These are phyloP conservation scores for Marasmius sp. DNA, from an alignment of 1,284 basidiomycete genomes.

Conservation along the genomic window DNA sequence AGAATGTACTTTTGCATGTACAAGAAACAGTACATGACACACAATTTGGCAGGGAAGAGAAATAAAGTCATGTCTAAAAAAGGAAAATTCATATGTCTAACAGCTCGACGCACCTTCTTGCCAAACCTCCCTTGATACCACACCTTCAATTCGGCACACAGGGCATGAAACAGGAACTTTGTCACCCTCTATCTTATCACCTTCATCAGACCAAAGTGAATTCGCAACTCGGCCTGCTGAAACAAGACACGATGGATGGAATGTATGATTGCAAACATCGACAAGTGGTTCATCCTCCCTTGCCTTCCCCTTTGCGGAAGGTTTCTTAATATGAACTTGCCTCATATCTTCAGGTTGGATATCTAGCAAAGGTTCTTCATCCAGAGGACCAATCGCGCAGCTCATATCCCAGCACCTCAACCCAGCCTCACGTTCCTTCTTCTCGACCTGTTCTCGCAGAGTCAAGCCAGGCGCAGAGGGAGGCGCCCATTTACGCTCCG, in stretches of 20 bases:
- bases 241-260: conserved; percentile 74
- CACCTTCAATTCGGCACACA: conserved; percentile 61
- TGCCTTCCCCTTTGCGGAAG: conserved; percentile 12
- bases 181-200: conserved; percentile 32
- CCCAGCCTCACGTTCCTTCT: conserved; percentile 65
- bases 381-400: conserved; percentile 72
- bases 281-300: conserved; percentile 17
- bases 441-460: conserved; percentile 68
- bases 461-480: conserved; percentile 60
- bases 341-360: conserved; percentile 32
- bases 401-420: conserved; percentile 67
- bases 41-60: no score
- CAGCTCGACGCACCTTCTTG: conserved; percentile 38
- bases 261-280: conserved; percentile 56
- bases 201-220: conserved; percentile 53
- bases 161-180: conserved; percentile 64
- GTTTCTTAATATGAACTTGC: conserved; percentile 33
- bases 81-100: not conserved
- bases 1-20: no score
- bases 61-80: no score
- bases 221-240: conserved; percentile 64
- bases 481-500: conserved; percentile 44
- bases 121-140: conserved; percentile 60
- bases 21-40: no score
- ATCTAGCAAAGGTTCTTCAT: conserved; percentile 62